These are phyloP conservation scores for Colletotrichum musae DNA, from an alignment of 2,329 filamentous ascomycete species.

Conservation along the genomic window DNA sequence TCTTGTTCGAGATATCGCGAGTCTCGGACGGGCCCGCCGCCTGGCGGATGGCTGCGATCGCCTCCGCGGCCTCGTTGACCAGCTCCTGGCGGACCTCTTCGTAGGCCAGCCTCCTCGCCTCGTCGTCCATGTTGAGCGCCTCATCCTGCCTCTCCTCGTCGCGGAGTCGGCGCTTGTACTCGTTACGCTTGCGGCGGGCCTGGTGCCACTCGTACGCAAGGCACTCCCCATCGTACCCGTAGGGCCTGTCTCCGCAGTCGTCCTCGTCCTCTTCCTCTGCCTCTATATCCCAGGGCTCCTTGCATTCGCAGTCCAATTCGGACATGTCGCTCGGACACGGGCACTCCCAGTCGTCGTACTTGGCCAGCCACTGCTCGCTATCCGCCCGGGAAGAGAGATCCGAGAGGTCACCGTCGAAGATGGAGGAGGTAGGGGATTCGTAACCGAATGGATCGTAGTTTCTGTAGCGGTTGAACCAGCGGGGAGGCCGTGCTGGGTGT, in stretches of 20 bases:
- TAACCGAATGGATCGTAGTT: neutral
- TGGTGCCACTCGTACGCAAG: neutral
- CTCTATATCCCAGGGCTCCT: neutral
- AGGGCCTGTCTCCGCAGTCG: too few relatives aligned
- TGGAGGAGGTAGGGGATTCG: neutral
- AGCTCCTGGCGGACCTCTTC: neutral
- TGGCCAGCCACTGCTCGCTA: neutral
- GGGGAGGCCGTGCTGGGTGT: neutral
- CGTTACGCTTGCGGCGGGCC: neutral
- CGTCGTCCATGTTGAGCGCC: neutral
- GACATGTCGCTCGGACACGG: neutral
- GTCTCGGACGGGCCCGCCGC: neutral
- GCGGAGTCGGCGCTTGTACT: neutral
- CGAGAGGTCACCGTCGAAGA: conserved; percentile 7
- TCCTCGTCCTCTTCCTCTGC: neutral
- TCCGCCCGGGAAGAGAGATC: neutral
- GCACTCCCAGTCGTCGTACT: neutral
- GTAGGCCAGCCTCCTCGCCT: neutral
- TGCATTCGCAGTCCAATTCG: neutral
- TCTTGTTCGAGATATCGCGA: neutral
- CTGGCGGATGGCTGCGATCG: neutral
- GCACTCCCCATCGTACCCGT: neutral
- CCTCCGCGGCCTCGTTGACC: neutral
- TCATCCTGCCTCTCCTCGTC: neutral
- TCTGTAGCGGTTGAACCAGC: neutral